Conservation (phyloP, 2,329 filamentous ascomycete species). For the Neocucurbitaria cava region DNA sequence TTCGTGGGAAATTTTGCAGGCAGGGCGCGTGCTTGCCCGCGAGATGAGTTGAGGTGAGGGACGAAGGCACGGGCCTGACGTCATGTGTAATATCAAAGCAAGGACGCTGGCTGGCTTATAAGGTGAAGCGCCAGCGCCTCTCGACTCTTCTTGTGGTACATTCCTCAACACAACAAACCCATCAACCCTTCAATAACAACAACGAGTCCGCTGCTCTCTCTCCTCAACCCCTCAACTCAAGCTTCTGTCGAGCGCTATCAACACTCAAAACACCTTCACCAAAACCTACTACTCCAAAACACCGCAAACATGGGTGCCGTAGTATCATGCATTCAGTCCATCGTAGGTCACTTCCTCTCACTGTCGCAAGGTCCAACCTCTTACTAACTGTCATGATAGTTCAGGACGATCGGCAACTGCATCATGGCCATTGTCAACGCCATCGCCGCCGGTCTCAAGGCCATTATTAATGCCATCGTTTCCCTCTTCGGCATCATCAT, state of each 20-base stretch:
- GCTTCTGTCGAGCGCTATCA: not conserved
- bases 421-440: slow-evolving; percentile 57
- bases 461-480: slow-evolving; percentile 59
- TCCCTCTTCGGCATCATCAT: slow-evolving; percentile 58
- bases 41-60: slow-evolving; percentile 1
- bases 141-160: not conserved
- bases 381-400: slow-evolving; percentile 39
- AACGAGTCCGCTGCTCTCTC: not conserved
- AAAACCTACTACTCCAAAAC: slow-evolving; percentile 15
- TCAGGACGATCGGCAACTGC: slow-evolving; percentile 56
- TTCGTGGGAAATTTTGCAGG: not conserved
- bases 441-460: slow-evolving; percentile 55
- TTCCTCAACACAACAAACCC: not conserved
- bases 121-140: not conserved
- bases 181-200: not conserved
- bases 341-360: slow-evolving; percentile 62
- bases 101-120: not conserved
- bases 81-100: not conserved
- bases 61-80: slow-evolving; percentile 1
- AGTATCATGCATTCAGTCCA: slow-evolving; percentile 66
- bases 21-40: not conserved
- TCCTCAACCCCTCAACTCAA: too few species aligned
- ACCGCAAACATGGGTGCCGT: slow-evolving; percentile 76
- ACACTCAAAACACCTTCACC: not conserved
- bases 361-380: not conserved